A percentile compares a stretch with the other conserved stretches of the same genome.
Evolutionary conservation across 139 green algal genomes (phyloP).

Genomic region (Diplosphaera chodatii): DNA sequence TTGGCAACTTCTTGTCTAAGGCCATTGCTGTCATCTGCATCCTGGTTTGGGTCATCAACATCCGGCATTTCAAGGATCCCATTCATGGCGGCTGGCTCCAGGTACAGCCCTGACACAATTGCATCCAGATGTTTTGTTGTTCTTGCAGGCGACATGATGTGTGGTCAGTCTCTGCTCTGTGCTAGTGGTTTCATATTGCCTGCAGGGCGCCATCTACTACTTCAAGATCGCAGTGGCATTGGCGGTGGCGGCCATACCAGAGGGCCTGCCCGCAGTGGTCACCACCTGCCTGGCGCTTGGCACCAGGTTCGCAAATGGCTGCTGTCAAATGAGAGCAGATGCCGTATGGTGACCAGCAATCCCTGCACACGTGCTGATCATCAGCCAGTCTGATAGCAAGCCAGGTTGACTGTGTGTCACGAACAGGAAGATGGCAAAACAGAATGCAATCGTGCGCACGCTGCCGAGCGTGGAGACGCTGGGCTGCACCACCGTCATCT

Average conservation of each 20-base stretch:
- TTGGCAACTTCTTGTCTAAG: constrained; percentile 61
- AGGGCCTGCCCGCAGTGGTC: constrained; percentile 80
- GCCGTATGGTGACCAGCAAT: too few species aligned
- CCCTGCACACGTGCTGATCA: too few species aligned
- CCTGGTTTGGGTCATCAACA: constrained; percentile 83
- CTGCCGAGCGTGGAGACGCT: constrained; percentile 79
- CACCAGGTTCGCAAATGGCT: too few species aligned
- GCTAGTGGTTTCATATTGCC: too few species aligned
- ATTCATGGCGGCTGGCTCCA: constrained; percentile 62
- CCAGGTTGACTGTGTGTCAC: too few species aligned
- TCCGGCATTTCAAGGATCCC: constrained; percentile 67
- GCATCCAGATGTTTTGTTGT: too few species aligned
- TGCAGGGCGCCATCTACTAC: constrained; percentile 61
- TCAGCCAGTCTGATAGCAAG: too few species aligned
- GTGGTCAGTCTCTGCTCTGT: too few species aligned
- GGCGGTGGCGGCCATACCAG: constrained; percentile 81
- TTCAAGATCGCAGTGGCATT: constrained; percentile 78
- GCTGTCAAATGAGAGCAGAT: too few species aligned
- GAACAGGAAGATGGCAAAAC: constrained; percentile 71
- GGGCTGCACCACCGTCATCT: constrained; percentile 91
- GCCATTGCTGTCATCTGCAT: constrained; percentile 75
- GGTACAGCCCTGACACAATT: too few species aligned
- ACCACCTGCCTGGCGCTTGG: constrained; percentile 82
- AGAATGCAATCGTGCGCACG: constrained; percentile 62
- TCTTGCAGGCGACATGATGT: too few species aligned